Evolutionary conservation across 345 rosid genomes (phyloP), one percentile per base, ranked within the genome.

Genomic region (Punica granatum): DNA sequence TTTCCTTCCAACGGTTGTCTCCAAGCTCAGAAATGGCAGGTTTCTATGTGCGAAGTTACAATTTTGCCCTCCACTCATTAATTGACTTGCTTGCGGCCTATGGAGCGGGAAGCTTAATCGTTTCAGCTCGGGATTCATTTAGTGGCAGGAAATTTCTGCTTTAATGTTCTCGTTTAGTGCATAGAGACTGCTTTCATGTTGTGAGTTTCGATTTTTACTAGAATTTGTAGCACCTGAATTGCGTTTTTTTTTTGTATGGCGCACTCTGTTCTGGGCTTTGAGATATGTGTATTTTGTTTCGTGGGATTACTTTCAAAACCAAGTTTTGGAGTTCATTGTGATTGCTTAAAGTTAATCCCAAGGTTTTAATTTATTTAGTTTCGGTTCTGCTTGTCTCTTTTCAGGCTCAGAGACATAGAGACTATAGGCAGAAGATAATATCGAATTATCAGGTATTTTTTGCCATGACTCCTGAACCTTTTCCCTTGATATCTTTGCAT

Each of bases 401-500:
- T 51, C 81, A 91, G 99, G 84, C 69, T 66, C 97, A 89, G 65
- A 88, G 80, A 71, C 99, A 91, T 39, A 88, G 76, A 65, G 95
- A 88, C 41, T 91, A 94, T 80, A 85, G 95, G 79, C 91, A 81
- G 81, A 89, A 80, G 88, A 94, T 94, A 62, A 81, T 78, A 63
- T 75, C 86, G 46, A 81, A 84, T 70, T 91, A 91, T 84, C 86
- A 80, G 99, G 99, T 89, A 72, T 37, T 64, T 64, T 44, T 19
- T 35, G 3, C 19, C 37, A 14, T 42, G 25, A 10, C 34, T 64
- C 1, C 7, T 10, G 3, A 44, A 32, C 26, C 15, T 53, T 67
- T 37, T 56, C 53, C 26, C 26, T 67, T 21, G 32, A 10, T 23
- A 33, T 31, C 32, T 31, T 64, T 21, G 16, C 46, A 18, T 49